Evolutionary conservation across 2,329 filamentous ascomycete species (phyloP).

Genomic region (Aspergillus ustus): DNA sequence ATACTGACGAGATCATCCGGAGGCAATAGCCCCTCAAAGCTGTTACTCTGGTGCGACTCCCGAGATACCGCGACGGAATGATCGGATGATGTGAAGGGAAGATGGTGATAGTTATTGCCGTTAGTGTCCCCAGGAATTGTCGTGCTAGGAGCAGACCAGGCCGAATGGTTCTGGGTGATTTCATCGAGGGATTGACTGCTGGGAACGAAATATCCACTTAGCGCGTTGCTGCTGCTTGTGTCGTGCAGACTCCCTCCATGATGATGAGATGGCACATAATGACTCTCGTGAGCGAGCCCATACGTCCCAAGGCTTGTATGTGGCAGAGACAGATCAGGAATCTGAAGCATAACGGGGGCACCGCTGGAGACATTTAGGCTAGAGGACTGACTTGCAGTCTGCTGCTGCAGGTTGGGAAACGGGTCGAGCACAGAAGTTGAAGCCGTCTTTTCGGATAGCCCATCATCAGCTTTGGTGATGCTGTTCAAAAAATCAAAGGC

Average conservation of each 20-base stretch:
- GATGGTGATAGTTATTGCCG: conserved; percentile 36
- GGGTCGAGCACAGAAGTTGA: conserved; percentile 42
- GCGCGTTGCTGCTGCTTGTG: conserved; percentile 35
- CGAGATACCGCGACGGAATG: conserved; percentile 38
- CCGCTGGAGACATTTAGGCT: conserved; percentile 35
- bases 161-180: conserved; percentile 34
- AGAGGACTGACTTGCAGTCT: conserved; percentile 37
- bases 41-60: conserved; percentile 37
- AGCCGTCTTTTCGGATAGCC: conserved; percentile 38
- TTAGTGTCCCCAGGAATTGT: conserved; percentile 38
- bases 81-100: conserved; percentile 36
- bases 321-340: conserved; percentile 41
- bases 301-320: conserved; percentile 37
- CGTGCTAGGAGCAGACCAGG: conserved; percentile 37
- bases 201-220: conserved; percentile 39
- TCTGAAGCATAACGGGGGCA: conserved; percentile 38
- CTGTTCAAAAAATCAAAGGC: conserved; percentile 41
- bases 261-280: conserved; percentile 40
- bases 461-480: conserved; percentile 42
- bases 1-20: conserved; percentile 45
- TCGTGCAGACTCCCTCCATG: conserved; percentile 37
- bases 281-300: conserved; percentile 36
- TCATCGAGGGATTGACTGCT: conserved; percentile 41
- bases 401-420: conserved; percentile 36
- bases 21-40: conserved; percentile 39